Conservation (phyloP, 495 filamentous ascomycete genomes). For the Gamarada debralockiae region DNA sequence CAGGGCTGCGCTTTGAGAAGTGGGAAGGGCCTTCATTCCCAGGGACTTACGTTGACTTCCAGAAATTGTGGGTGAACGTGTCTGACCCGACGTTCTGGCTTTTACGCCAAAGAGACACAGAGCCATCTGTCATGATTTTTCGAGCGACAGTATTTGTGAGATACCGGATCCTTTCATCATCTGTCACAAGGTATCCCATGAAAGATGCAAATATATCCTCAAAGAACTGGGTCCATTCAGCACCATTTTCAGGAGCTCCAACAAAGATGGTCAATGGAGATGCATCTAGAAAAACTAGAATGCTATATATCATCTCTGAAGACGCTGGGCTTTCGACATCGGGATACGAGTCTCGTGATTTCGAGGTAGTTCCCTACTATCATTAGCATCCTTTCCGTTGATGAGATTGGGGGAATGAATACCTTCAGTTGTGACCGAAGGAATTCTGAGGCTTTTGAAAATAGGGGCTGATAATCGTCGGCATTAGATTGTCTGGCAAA, state of each 20-base stretch:
- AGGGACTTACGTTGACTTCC: constrained; percentile 47
- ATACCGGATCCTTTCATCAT: constrained; percentile 44
- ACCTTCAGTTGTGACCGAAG: constrained; percentile 52
- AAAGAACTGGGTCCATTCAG: constrained; percentile 40
- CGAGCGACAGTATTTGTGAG: constrained; percentile 41
- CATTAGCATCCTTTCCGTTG: constrained; percentile 2
- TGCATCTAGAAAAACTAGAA: constrained; percentile 48
- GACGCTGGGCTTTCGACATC: constrained; percentile 13
- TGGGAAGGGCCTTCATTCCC: too few relatives aligned
- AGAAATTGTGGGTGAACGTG: constrained; percentile 40
- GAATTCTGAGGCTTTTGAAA: constrained; percentile 48
- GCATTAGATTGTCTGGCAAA: constrained; percentile 47
- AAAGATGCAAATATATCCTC: constrained; percentile 47
- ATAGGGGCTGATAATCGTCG: constrained; percentile 48
- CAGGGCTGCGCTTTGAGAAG: too few relatives aligned
- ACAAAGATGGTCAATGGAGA: constrained; percentile 48
- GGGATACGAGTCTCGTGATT: constrained; percentile 15
- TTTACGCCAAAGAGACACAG: constrained; percentile 24
- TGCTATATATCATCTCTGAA: constrained; percentile 40
- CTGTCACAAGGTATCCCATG: constrained; percentile 44
- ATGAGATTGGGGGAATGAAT: constrained; percentile 3
- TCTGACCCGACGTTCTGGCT: constrained; percentile 18
- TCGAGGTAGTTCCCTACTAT: constrained; percentile 4
- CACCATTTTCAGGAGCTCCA: constrained; percentile 29
- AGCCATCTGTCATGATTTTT: constrained; percentile 39